Conservation (phyloP, 2,329 filamentous ascomycete species). For the Colletotrichum sp. region DNA sequence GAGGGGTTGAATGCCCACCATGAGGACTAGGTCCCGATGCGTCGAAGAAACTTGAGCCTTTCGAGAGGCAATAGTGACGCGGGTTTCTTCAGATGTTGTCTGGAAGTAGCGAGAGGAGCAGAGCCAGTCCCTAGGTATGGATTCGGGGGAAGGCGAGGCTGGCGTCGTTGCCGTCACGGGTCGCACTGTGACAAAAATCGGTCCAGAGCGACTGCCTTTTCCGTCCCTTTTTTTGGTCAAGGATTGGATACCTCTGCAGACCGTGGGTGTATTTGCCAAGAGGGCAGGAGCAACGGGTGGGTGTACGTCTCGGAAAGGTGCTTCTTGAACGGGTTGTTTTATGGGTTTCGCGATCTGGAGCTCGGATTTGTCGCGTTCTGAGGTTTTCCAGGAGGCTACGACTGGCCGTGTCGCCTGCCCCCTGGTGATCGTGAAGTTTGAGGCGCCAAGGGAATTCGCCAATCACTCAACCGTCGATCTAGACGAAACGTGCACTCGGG, state of each 20-base stretch:
- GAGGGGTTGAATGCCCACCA: constrained; percentile 2
- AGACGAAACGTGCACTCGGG: background rate
- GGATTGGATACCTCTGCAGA: background rate
- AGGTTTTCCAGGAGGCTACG: background rate
- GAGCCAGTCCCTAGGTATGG: background rate
- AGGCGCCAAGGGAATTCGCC: background rate
- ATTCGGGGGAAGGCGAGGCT: background rate
- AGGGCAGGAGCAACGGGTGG: background rate
- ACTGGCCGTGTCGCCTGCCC: background rate
- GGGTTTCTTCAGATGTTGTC: background rate
- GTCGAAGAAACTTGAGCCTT: background rate
- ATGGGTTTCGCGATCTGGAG: background rate
- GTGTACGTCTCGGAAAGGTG: background rate
- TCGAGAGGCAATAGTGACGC: background rate
- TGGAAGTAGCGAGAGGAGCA: background rate
- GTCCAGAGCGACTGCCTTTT: background rate
- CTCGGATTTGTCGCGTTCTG: background rate
- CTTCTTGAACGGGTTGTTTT: background rate
- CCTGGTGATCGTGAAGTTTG: background rate
- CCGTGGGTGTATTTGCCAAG: background rate
- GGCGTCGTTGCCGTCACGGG: background rate
- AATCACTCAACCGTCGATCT: background rate
- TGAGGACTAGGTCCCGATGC: constrained; percentile 7
- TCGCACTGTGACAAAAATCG: background rate
- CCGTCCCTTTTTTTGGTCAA: background rate